These are phyloP conservation scores for Cercophora scortea DNA, from an alignment of 495 filamentous ascomycete species.

Conservation along the genomic window DNA sequence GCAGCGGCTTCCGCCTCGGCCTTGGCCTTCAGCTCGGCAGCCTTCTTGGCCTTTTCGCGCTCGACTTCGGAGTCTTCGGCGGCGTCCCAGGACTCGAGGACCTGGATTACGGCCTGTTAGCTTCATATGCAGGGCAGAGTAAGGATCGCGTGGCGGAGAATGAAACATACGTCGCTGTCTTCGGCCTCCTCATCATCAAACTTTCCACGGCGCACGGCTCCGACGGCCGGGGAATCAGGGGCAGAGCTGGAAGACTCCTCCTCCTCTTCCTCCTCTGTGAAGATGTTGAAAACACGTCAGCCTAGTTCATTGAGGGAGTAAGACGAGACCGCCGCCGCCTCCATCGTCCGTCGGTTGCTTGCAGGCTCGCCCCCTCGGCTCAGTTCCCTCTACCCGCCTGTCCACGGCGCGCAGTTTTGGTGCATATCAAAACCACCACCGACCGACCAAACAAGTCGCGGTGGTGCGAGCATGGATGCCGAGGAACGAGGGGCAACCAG, in stretches of 20 bases:
- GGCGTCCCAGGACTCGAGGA: constrained; percentile 95
- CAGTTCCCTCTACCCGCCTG: too few species aligned
- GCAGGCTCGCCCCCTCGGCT: too few species aligned
- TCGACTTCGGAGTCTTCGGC: constrained; percentile 96
- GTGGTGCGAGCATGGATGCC: neutral
- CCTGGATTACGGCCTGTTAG: constrained; percentile 39
- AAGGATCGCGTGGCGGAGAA: neutral
- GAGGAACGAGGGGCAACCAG: neutral
- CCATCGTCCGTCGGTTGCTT: too few species aligned
- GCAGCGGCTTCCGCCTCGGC: constrained; percentile 86
- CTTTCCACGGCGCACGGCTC: constrained; percentile 47
- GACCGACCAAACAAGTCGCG: too few species aligned
- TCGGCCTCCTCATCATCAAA: constrained; percentile 92
- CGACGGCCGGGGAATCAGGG: constrained; percentile 50
- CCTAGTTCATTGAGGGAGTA: neutral
- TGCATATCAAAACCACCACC: too few species aligned
- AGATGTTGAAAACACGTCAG: constrained; percentile 26
- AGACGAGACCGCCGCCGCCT: too few species aligned
- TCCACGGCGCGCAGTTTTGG: too few species aligned
- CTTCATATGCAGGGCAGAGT: constrained; percentile 2
- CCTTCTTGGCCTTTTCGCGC: constrained; percentile 86
- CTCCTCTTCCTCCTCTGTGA: constrained; percentile 49
- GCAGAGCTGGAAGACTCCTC: constrained; percentile 57
- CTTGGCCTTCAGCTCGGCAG: constrained; percentile 78
- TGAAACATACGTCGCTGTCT: constrained; percentile 67